A percentile compares a stretch with the other conserved stretches of the same genome.
phyloP scores from a whole-genome alignment of 768 basidiomycete species.

The Gyrodon lividus region DNA sequence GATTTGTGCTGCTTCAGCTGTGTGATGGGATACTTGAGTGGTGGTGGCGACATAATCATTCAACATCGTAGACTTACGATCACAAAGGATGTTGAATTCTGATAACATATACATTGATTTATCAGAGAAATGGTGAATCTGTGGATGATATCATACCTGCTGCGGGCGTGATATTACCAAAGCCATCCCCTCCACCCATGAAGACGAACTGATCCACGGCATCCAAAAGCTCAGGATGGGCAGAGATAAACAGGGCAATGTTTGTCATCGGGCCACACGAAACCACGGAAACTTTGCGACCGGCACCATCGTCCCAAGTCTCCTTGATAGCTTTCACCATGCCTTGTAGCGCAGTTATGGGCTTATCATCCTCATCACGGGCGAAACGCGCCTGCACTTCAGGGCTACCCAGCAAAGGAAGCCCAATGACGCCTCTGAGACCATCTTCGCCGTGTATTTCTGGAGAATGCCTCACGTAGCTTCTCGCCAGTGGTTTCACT shows the following conservation, averaged over 20 bases:
- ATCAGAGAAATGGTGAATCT: background rate
- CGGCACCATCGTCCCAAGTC: conserved; percentile 57
- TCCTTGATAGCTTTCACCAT: conserved; percentile 56
- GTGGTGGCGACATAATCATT: background rate
- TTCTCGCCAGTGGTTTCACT: conserved; percentile 61
- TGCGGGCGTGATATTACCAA: conserved; percentile 77
- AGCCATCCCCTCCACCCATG: conserved; percentile 90
- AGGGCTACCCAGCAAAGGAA: conserved; percentile 50
- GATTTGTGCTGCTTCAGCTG: conserved; percentile 82
- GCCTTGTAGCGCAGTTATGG: conserved; percentile 62
- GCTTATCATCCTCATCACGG: conserved; percentile 38
- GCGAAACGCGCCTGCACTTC: conserved; percentile 52
- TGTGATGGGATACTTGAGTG: background rate
- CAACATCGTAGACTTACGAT: conserved; percentile 53
- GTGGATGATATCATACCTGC: conserved; percentile 46
- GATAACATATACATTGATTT: conserved; percentile 11
- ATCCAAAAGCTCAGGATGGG: conserved; percentile 52
- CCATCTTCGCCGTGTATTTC: conserved; percentile 85
- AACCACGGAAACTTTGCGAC: conserved; percentile 63
- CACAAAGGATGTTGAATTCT: conserved; percentile 83
- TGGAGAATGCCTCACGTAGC: conserved; percentile 55
- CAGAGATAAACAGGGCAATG: conserved; percentile 62
- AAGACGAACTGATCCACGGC: conserved; percentile 55
- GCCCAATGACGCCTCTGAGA: conserved; percentile 79
- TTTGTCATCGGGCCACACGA: conserved; percentile 89